Base-by-base conservation (phyloP, 768 basidiomycete species). In the Rhodotorula toruloides region DNA sequence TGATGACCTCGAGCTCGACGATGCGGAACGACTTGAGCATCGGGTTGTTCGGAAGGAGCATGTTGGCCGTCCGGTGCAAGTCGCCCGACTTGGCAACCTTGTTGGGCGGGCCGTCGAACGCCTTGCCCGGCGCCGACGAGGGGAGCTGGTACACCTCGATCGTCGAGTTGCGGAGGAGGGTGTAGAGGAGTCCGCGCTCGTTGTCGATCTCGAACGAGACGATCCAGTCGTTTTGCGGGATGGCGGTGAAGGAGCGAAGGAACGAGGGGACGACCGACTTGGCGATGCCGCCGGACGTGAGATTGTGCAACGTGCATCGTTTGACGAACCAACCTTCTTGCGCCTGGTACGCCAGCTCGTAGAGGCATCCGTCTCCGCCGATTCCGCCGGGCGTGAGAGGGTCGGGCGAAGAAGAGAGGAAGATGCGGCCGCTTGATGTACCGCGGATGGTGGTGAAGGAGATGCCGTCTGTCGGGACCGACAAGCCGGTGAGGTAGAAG, bases 301-400 rank as follows among this genome's bases (percentile, higher is more conserved):
- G 90, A 73, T 96, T 94, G 75, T 90, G 82, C 59, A 98, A 81
- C 71, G 88, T 85, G 29, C 90, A 84, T 55, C 86, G 83, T 77
- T 91, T 90, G 49, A 86, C 87, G 79, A 96, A 94, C 91, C 91
- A 94, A 0, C 89, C 87, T 74, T 92, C 89, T 68, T 83, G 87
- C 72, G 87, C 86, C 73, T 91, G 89, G 77, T 97, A 98, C 74
- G 89, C 87, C 48, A 98, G 77, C 77, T 97, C 94, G 77, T 94
- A 96, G 58, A 98, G 79, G 75, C 86, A 85, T 21, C 91, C 91
- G 74, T 94, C 91, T 74, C 87, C 85, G 19, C 77, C 78, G 37
- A 67, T 65, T 16, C 83, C 81, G 21, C 90, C 90, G 1, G 73
- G 68, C 16, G 67, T 63, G 27, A 65, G 36, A 8, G 64, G 63